phyloP scores from a whole-genome alignment of 345 rosid genomes.

The Eucalyptus regnans region DNA sequence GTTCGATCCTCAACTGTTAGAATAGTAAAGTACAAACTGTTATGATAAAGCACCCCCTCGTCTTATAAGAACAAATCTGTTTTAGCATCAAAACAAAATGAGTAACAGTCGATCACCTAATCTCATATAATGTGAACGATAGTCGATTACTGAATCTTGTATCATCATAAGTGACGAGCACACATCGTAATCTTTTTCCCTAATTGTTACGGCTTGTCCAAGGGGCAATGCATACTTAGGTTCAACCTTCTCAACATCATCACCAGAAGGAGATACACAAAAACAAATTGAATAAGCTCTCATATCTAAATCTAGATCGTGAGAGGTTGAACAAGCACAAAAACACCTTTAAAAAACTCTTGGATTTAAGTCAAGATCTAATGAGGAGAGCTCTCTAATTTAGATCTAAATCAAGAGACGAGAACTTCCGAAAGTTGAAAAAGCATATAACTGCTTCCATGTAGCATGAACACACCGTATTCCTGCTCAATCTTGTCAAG shows the following conservation, averaged over 20 bases:
- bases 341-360: background rate
- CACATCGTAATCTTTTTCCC: accelerated
- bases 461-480: background rate
- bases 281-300: background rate
- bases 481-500: background rate
- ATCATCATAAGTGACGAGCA: background rate
- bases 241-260: too few relatives aligned
- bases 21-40: background rate
- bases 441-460: too few relatives aligned
- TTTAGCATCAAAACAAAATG: too few relatives aligned
- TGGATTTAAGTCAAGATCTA: background rate
- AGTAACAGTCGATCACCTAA: accelerated
- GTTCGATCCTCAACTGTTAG: background rate
- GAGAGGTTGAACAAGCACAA: background rate
- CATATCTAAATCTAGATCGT: background rate
- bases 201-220: accelerated
- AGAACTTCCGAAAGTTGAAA: too few relatives aligned
- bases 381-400: background rate
- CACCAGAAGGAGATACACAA: accelerated
- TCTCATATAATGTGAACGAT: background rate
- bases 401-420: background rate
- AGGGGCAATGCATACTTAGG: too few relatives aligned
- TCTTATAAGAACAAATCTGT: too few relatives aligned
- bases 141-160: too few relatives aligned
- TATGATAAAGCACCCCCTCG: background rate